A percentile compares a stretch with the other conserved stretches of the same genome.
Conservation (phyloP, 768 basidiomycete species). For the Neoboletus brunneissimus region DNA sequence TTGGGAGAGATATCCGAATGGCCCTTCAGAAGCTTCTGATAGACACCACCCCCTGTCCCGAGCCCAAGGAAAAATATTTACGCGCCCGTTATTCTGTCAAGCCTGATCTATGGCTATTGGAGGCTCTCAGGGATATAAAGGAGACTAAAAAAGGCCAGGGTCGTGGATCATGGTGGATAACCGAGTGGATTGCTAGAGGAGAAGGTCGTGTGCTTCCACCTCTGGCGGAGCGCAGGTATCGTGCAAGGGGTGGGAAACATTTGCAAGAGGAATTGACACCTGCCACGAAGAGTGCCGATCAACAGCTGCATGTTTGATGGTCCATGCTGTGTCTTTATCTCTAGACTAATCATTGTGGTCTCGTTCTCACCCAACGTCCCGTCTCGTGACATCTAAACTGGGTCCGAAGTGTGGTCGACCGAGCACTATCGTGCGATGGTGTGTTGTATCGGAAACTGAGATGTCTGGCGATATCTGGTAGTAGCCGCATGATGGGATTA, state of each 20-base stretch:
- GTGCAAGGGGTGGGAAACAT: conserved; percentile 5
- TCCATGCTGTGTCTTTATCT: neutral
- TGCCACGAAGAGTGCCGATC: neutral
- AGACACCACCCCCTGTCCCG: conserved; percentile 13
- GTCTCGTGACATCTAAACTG: neutral
- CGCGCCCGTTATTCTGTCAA: conserved; percentile 30
- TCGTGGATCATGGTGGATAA: conserved; percentile 28
- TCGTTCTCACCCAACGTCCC: neutral
- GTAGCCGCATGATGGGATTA: neutral
- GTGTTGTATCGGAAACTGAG: conserved; percentile 4
- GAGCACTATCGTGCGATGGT: neutral
- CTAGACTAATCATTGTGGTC: neutral
- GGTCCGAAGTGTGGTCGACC: neutral
- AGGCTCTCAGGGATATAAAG: conserved; percentile 38
- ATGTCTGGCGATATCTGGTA: neutral
- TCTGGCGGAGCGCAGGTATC: conserved; percentile 16
- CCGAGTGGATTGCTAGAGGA: conserved; percentile 25
- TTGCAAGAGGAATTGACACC: neutral
- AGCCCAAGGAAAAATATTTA: conserved; percentile 18
- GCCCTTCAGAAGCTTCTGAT: conserved; percentile 37
- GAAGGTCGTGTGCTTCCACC: conserved; percentile 22
- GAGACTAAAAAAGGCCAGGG: conserved; percentile 29
- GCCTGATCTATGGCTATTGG: conserved; percentile 38
- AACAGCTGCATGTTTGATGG: conserved; percentile 7
- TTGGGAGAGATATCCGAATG: conserved; percentile 44